These are phyloP conservation scores for Buddleja alternifolia DNA, from an alignment of 257 asterid genomes.

Conservation along the genomic window DNA sequence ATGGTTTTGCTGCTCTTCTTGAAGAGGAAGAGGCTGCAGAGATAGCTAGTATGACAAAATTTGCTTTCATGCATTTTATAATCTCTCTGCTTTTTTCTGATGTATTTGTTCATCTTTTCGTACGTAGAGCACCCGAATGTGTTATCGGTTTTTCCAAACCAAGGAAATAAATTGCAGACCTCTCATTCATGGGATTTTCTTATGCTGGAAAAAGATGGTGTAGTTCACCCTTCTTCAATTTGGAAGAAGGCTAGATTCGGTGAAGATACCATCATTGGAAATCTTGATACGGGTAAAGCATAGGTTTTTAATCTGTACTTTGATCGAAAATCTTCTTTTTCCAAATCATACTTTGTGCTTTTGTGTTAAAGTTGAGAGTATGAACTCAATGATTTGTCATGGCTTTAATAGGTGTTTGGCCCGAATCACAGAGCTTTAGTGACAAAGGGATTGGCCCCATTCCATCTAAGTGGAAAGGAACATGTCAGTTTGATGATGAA, in stretches of 20 bases:
- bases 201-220: slow-evolving; percentile 47
- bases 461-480: slow-evolving; percentile 83
- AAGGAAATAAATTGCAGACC: slow-evolving; percentile 61
- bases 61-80: not conserved
- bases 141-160: slow-evolving; percentile 55
- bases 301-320: not conserved
- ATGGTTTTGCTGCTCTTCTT: slow-evolving; percentile 79
- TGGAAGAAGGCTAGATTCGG: slow-evolving; percentile 72
- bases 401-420: slow-evolving; percentile 69
- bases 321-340: not conserved
- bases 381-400: not conserved
- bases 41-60: slow-evolving; percentile 46
- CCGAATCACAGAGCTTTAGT: slow-evolving; percentile 78
- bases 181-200: slow-evolving; percentile 83
- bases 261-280: slow-evolving; percentile 63
- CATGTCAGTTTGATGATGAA: slow-evolving; percentile 42
- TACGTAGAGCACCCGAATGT: slow-evolving; percentile 62
- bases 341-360: slow-evolving; percentile 7
- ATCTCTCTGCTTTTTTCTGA: not conserved
- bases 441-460: slow-evolving; percentile 66
- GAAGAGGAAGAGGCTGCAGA: slow-evolving; percentile 67
- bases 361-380: slow-evolving; percentile 6
- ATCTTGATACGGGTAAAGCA: slow-evolving; percentile 61
- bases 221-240: slow-evolving; percentile 37
- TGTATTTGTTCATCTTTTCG: not conserved